These are phyloP conservation scores for Solanum pimpinellifolium DNA, from an alignment of 257 asterid genomes.

Conservation along the genomic window DNA sequence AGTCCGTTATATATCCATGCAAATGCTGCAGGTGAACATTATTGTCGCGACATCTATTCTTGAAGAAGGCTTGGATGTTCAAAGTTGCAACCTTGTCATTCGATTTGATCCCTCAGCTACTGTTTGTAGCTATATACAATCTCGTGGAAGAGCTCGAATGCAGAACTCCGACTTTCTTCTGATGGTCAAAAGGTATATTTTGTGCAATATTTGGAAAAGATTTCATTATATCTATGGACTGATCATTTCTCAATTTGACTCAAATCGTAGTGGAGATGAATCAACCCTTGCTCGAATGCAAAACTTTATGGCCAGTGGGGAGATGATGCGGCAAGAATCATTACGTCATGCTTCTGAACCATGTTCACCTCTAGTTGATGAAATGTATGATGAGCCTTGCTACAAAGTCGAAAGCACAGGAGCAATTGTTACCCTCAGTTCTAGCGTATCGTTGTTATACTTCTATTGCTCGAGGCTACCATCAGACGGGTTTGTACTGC, in stretches of 20 bases:
- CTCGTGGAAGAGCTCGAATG: constrained; percentile 93
- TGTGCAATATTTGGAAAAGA: background rate
- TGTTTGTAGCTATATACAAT: constrained; percentile 83
- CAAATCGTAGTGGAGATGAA: constrained; percentile 34
- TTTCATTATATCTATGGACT: background rate
- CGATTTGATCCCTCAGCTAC: constrained; percentile 74
- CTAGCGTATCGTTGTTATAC: constrained; percentile 50
- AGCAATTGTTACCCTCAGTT: constrained; percentile 53
- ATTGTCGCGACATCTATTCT: constrained; percentile 80
- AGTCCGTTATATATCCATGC: background rate
- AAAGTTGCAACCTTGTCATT: constrained; percentile 83
- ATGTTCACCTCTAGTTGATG: constrained; percentile 38
- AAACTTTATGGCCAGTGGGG: constrained; percentile 48
- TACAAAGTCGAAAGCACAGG: constrained; percentile 53
- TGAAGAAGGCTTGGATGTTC: constrained; percentile 91
- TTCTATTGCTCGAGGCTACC: constrained; percentile 79
- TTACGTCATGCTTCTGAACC: constrained; percentile 48
- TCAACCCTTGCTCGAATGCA: constrained; percentile 28
- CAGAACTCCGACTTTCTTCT: constrained; percentile 61
- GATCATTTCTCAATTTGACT: background rate
- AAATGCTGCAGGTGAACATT: constrained; percentile 52
- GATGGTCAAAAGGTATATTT: constrained; percentile 48
- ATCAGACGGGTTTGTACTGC: constrained; percentile 51
- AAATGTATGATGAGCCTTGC: constrained; percentile 28
- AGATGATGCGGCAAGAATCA: constrained; percentile 59